Base-by-base conservation (phyloP, 1,284 basidiomycete genomes). In the Tetrapyrgos nigripes region DNA sequence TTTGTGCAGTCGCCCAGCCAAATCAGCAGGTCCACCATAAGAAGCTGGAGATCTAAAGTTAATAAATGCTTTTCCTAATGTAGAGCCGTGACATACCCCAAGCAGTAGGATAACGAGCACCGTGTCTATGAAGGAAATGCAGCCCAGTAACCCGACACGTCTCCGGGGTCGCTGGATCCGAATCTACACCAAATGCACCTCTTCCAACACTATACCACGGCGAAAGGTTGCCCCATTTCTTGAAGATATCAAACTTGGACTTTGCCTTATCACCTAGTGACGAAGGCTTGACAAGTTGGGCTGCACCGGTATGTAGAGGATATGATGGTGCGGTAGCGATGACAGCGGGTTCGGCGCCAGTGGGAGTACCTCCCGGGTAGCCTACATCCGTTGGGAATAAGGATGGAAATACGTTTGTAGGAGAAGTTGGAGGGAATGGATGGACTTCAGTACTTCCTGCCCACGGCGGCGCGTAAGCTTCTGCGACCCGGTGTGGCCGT, bases 161-260 rank as follows among this genome's bases (percentile, higher is more conserved):
- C 28, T 87, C 80, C 5, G 93, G 93, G 1, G 87, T 76, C 43
- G 85, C 83, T 0, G 91, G 88, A 10, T 83, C 80, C 0, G 92
- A 88, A 66, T 90, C 80, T 8, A 94, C 66, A 1, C 93, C 93
- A 73, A 93, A 95, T 2, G 82, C 77, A 10, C 79, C 83, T 28
- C 77, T 79, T n/a, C 79, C 78, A 46, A 93, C 87, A 58, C 88
- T 92, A 72, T 89, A 93, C 90, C 92, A 94, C 8, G 93, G 93
- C 0, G 90, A 87, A 40, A 95, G 73, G 68, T 94, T 94, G 0
- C 93, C 93, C 91, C 93, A 93, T 49, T 84, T 82, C 66, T 83
- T 85, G 73, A 93, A 86, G 37, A 94, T 68, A 69, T 89, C 83
- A 63, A 88, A 91, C 40, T 68, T 74, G 33, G 61, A 68, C 59